Base-by-base conservation (phyloP, 768 basidiomycete genomes). In the Cystofilobasidium ferigula region DNA sequence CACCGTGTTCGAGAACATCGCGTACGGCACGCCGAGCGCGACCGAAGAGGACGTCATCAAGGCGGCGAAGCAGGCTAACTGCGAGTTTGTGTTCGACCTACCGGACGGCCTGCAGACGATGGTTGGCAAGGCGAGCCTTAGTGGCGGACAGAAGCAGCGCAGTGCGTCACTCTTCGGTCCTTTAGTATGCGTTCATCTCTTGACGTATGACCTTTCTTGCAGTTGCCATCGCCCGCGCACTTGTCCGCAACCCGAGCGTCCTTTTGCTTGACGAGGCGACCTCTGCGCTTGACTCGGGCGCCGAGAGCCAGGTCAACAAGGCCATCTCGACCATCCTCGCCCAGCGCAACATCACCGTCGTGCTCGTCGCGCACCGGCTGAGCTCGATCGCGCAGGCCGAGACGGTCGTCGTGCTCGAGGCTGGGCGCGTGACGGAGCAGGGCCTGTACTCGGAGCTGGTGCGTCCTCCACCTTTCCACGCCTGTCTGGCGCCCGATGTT, bases 121-220 rank as follows among this genome's bases (percentile, higher is more conserved):
- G 45, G 57, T 68, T 13, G 61, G 61, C 42, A 68, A 63, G 62
- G 58, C 61, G 1, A 73, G 72, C 66, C 61, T 77, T 40, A 73
- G 71, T 43, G 74, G 75, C 43, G 79, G 78, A 0, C 79, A 79
- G 63, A 72, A 74, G 28, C 79, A 86, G 73, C 80, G 85, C 64
- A 71, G 66, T 70, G 42, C 38, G 51, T 63, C 32, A 34, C n/a
- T 36, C 24, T 45, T 60, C 22, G 36, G 16, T 28, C 12, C 5
- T 56, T 16, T 36, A 13, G 7, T 34, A 8, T 22, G 7, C 22
- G 40, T 12, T 71, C 74, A 92, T 30, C 86, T 93, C 63, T n/a
- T 47, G 38, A n/a, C 28, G 32, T 43, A n/a, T n/a, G n/a, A n/a
- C n/a, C 47, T 35, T 47, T n/a, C 32, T 34, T 22, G 12, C 56